Evolutionary conservation across 345 rosid species (phyloP).

Genomic region (Physaria fendleri): DNA sequence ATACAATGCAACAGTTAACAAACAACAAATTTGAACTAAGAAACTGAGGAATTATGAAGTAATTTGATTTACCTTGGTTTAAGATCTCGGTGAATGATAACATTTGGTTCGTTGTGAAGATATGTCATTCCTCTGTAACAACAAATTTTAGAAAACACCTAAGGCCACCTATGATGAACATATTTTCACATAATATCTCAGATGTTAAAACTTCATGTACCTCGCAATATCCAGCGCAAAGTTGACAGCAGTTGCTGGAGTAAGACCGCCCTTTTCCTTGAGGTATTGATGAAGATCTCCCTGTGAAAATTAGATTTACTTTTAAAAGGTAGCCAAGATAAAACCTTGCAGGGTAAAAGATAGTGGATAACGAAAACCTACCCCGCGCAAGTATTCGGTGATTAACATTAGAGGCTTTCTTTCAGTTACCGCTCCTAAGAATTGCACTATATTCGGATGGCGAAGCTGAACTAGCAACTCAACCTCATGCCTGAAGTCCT

Average conservation of each 20-base stretch:
- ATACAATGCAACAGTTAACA: background rate
- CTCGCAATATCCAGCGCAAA: conserved; percentile 97
- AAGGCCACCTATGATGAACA: background rate
- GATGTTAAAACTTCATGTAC: conserved; percentile 26
- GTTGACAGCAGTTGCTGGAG: conserved; percentile 79
- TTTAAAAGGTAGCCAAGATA: background rate
- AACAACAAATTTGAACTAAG: background rate
- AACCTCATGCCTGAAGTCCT: conserved; percentile 99
- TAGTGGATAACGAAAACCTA: conserved; percentile 29
- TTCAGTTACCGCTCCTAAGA: conserved; percentile 97
- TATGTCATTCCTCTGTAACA: conserved; percentile 90
- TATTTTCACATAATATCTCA: too few species aligned
- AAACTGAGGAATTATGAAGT: background rate
- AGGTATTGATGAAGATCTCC: conserved; percentile 98
- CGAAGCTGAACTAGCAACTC: conserved; percentile 96
- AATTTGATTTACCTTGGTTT: conserved; percentile 68
- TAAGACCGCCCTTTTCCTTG: conserved; percentile 87
- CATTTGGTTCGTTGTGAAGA: conserved; percentile 98
- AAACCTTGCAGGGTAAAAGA: conserved; percentile 8
- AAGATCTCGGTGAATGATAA: conserved; percentile 86
- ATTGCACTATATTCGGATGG: conserved; percentile 98
- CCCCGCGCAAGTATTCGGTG: conserved; percentile 94
- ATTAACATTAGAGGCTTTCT: conserved; percentile 99
- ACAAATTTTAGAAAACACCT: conserved; percentile 1
- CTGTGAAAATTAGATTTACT: conserved; percentile 35